Evolutionary conservation across 495 filamentous ascomycete species (phyloP), one percentile per base, ranked within the genome.

Genomic region (Friedmanniomyces simplex): DNA sequence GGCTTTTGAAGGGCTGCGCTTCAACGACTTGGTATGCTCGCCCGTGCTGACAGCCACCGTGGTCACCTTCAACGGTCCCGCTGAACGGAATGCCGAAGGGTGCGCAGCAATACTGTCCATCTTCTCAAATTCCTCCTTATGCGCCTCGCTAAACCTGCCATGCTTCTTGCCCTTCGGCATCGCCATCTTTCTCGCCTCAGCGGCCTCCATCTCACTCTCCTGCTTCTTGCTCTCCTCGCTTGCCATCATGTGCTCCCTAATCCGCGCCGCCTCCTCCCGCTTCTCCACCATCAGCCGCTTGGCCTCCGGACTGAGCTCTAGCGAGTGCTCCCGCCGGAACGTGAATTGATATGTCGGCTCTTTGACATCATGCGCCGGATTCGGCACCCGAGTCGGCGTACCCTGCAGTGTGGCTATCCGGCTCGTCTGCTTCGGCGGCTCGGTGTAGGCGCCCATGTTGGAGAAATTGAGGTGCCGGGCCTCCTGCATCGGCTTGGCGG

Each of bases 51-150:
- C 10, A 34, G 18, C 11, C 14, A 79, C 3, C 11, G 34, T 28
- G 20, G 24, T 58, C 14, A 32, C 21, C 36, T 47, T 55, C 32
- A 7, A 78, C 5, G 77, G 75, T 25, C 81, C 76, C 18, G 81
- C 79, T 32, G 28, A 32, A 36, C 91, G 79, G 75, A 87, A 89
- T 16, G 82, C 77, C 6, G 90, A 93, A 3, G 88, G 73, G 72
- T 96, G 90, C 54, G 82, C 82, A 22, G 80, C 87, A 69, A 96
- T 96, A 12, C 89, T 95, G 63, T 95, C 89, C 90, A 96, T 95
- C 76, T 93, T 96, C 71, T 86, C 88, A 74, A 96, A 96, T 66
- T 90, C 78, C 50, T 82, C 80, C 80, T 86, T 86, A 67, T 96
- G 90, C 50, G 78, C 81, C 55, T 87, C 81, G 64, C 87, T 94